Evolutionary conservation across 2,329 filamentous ascomycete species (phyloP).

Genomic region (Alternaria sp.): DNA sequence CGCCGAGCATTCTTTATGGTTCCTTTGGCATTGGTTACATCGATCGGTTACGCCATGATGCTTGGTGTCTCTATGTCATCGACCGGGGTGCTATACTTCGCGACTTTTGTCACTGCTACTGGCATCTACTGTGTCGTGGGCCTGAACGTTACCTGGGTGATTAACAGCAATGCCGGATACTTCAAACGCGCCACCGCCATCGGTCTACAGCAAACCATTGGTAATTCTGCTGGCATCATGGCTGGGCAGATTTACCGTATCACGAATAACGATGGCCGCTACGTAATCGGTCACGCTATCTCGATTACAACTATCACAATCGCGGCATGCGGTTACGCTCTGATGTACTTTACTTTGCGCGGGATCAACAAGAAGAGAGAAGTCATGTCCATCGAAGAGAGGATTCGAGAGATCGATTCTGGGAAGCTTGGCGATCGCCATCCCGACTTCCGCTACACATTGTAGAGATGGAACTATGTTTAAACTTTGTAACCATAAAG

Average conservation of each 20-base stretch:
- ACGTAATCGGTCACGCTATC: neutral
- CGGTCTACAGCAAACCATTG: neutral
- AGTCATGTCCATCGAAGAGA: neutral
- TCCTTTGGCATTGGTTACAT: neutral
- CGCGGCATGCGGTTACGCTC: neutral
- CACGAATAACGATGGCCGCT: neutral
- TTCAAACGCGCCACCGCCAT: neutral
- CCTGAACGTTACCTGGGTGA: neutral
- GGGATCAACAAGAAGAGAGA: neutral
- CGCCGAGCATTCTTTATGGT: neutral
- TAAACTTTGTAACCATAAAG: neutral
- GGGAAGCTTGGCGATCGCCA: slow-evolving; percentile 59
- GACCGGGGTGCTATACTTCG: neutral
- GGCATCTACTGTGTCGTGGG: neutral
- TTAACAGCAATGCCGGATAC: neutral
- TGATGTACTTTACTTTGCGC: neutral
- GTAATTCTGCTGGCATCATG: neutral
- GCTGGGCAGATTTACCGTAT: neutral
- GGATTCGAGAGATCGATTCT: neutral
- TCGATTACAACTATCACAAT: neutral
- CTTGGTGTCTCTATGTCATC: neutral
- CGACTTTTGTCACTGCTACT: neutral
- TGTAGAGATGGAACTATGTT: slow-evolving; percentile 1
- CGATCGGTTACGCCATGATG: neutral
- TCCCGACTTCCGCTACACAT: slow-evolving; percentile 58